Percentiles rank a stretch among this genome's conserved stretches.
These are phyloP conservation scores for Solanum appendiculatum DNA, from an alignment of 257 asterid species.

Conservation along the genomic window DNA sequence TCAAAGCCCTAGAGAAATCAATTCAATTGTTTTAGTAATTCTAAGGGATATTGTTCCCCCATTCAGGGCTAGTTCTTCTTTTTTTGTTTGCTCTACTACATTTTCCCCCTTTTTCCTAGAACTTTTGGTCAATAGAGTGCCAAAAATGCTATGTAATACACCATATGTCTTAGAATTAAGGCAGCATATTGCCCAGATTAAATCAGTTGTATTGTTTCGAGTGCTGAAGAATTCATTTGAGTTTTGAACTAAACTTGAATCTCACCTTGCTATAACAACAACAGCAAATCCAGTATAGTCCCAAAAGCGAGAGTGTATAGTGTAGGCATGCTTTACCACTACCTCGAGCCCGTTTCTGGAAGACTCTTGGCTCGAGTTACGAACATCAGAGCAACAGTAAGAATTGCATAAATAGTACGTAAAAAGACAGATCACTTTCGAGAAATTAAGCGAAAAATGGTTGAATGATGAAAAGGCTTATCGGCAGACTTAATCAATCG, in stretches of 20 bases:
- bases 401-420: not conserved
- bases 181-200: not conserved
- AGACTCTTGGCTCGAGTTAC: not conserved
- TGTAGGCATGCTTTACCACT: not conserved
- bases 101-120: not conserved
- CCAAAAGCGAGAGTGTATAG: too few species aligned
- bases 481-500: not conserved
- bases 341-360: not conserved
- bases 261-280: not conserved
- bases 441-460: not conserved
- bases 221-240: not conserved
- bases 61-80: conserved; percentile 5
- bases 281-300: not conserved
- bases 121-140: conserved; percentile 3
- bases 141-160: conserved; percentile 3
- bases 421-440: not conserved
- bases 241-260: not conserved
- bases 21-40: not conserved
- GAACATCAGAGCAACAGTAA: not conserved
- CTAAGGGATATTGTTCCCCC: conserved; percentile 1
- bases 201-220: conserved; percentile 11
- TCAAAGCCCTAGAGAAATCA: conserved; percentile 1
- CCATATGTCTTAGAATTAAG: not conserved
- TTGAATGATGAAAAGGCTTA: too few species aligned
- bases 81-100: conserved; percentile 4